phyloP scores from a whole-genome alignment of 2,329 filamentous ascomycete genomes.

The Paraconiothyrium brasiliense region DNA sequence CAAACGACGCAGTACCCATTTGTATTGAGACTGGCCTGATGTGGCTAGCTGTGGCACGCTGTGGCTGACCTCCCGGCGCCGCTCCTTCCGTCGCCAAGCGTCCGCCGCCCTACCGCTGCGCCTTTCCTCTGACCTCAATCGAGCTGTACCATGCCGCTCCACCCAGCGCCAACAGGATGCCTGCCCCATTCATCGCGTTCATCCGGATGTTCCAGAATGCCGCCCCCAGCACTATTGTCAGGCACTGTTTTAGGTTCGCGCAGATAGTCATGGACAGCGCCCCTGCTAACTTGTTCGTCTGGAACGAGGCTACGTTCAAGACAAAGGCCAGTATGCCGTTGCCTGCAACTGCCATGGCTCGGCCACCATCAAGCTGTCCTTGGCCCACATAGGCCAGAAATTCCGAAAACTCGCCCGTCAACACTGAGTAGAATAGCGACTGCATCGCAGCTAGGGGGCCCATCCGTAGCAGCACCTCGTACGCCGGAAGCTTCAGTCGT shows the following conservation, averaged over 20 bases:
- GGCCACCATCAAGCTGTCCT: slow-evolving; percentile 5
- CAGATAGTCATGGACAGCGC: slow-evolving; percentile 13
- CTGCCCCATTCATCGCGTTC: slow-evolving; percentile 2
- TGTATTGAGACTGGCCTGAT: neutral
- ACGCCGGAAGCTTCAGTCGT: slow-evolving; percentile 8
- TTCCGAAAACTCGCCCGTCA: slow-evolving; percentile 3
- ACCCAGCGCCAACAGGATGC: slow-evolving; percentile 11
- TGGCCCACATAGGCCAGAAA: slow-evolving; percentile 4
- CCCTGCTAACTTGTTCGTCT: slow-evolving; percentile 15
- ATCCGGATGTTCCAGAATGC: slow-evolving; percentile 9
- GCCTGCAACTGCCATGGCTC: slow-evolving; percentile 2
- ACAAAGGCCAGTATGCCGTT: slow-evolving; percentile 12
- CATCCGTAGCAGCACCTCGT: slow-evolving; percentile 12
- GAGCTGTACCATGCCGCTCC: slow-evolving; percentile 5
- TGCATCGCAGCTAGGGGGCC: slow-evolving; percentile 5
- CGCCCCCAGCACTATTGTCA: slow-evolving; percentile 11
- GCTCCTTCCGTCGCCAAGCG: slow-evolving; percentile 4
- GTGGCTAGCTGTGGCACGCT: neutral
- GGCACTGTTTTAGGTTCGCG: slow-evolving; percentile 11
- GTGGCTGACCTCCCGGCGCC: neutral
- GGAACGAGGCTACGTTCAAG: slow-evolving; percentile 11
- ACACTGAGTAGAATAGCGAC: slow-evolving; percentile 4
- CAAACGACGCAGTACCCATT: neutral
- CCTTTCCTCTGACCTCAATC: slow-evolving; percentile 5
- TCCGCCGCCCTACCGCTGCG: slow-evolving; percentile 1